A percentile compares a stretch with the other conserved stretches of the same genome.
Conservation (phyloP, 2,329 filamentous ascomycete genomes). For the Botrytis cinerea region DNA sequence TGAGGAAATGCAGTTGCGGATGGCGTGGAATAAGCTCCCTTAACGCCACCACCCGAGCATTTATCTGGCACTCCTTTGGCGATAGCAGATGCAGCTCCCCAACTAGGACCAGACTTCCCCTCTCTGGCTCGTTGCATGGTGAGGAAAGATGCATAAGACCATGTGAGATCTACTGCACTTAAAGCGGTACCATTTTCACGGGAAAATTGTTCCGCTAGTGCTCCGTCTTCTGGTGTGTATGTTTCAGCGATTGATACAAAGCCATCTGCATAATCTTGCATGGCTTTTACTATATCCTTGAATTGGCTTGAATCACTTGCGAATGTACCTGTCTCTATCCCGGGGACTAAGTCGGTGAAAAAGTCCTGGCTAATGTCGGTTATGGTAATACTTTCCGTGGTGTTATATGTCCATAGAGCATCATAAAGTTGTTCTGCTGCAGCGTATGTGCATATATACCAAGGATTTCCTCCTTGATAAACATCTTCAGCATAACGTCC, state of each 20-base stretch:
- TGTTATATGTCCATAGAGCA: slow-evolving; percentile 70
- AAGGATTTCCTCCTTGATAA: slow-evolving; percentile 78
- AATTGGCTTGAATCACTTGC: slow-evolving; percentile 60
- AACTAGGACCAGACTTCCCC: slow-evolving; percentile 55
- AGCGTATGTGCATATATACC: slow-evolving; percentile 65
- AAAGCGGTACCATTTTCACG: slow-evolving; percentile 54
- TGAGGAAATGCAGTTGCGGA: not conserved
- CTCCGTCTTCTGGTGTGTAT: slow-evolving; percentile 58
- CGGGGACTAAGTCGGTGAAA: slow-evolving; percentile 66
- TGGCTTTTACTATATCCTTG: slow-evolving; percentile 50
- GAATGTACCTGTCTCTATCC: slow-evolving; percentile 62
- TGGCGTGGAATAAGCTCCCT: slow-evolving; percentile 6
- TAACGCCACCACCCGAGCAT: slow-evolving; percentile 1
- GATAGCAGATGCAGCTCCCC: slow-evolving; percentile 50
- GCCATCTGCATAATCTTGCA: slow-evolving; percentile 63
- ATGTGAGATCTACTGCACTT: slow-evolving; percentile 67
- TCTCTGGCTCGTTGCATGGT: slow-evolving; percentile 59
- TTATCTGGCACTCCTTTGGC: slow-evolving; percentile 32
- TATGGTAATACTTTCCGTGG: slow-evolving; percentile 62
- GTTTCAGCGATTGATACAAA: slow-evolving; percentile 52
- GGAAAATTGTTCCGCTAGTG: slow-evolving; percentile 66
- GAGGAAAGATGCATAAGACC: slow-evolving; percentile 71
- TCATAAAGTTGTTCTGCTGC: slow-evolving; percentile 52
- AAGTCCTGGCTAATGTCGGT: slow-evolving; percentile 66
- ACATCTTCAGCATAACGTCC: slow-evolving; percentile 70